Conservation (phyloP, 495 filamentous ascomycete genomes). For the Penicillium fimorum region DNA sequence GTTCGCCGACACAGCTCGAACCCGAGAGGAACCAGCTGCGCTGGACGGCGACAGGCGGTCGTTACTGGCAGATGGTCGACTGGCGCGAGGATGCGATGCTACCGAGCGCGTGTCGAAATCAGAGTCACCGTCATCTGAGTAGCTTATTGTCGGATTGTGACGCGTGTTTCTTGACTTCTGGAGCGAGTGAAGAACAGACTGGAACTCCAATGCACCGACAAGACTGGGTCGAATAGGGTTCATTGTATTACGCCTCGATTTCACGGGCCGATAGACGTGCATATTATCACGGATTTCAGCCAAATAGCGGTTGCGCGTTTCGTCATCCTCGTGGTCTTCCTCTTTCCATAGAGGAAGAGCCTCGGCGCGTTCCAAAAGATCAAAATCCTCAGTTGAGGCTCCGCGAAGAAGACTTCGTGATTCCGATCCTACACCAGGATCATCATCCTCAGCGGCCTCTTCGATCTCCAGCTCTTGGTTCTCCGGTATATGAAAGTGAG, state of each 20-base stretch:
- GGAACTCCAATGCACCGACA: constrained; percentile 91
- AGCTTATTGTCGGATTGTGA: constrained; percentile 65
- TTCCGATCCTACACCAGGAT: constrained; percentile 54
- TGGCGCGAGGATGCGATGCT: constrained; percentile 42
- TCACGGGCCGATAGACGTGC: constrained; percentile 71
- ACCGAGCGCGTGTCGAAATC: constrained; percentile 52
- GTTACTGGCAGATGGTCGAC: constrained; percentile 23
- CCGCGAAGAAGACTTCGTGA: constrained; percentile 52
- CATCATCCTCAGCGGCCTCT: constrained; percentile 71
- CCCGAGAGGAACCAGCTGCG: constrained; percentile 34
- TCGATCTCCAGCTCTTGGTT: constrained; percentile 69
- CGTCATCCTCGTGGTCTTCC: constrained; percentile 64
- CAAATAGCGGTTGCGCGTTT: constrained; percentile 65
- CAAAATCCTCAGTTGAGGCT: constrained; percentile 65
- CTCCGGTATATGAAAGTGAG: constrained; percentile 66
- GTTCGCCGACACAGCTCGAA: constrained; percentile 67
- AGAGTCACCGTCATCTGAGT: constrained; percentile 63
- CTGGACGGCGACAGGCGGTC: constrained; percentile 34
- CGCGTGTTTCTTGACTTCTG: constrained; percentile 71
- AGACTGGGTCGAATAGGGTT: constrained; percentile 88
- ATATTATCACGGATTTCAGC: constrained; percentile 90
- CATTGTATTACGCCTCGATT: constrained; percentile 68
- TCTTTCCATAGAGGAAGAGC: constrained; percentile 43
- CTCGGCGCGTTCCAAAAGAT: constrained; percentile 64
- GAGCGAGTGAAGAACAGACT: constrained; percentile 79